Evolutionary conservation across 163 green algal species (phyloP).

Genomic region (Trebouxiophyceae sp.): DNA sequence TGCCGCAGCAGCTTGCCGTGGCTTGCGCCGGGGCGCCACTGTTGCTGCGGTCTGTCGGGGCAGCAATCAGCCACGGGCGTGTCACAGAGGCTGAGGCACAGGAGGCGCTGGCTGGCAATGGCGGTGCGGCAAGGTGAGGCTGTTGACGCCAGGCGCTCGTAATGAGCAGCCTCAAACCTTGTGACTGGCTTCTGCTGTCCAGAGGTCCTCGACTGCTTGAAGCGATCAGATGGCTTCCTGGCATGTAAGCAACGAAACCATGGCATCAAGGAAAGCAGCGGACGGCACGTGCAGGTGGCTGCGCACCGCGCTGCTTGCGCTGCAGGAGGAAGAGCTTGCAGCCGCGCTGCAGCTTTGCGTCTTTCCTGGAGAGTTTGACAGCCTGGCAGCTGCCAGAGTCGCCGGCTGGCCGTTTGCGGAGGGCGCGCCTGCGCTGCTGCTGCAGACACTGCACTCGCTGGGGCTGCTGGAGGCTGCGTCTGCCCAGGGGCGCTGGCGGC

Average conservation of each 20-base stretch:
- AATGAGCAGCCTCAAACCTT: too few species aligned
- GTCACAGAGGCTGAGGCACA: too few species aligned
- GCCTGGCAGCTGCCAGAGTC: constrained; percentile 7
- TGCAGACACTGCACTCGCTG: constrained; percentile 9
- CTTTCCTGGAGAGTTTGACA: constrained; percentile 12
- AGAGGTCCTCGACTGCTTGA: background rate
- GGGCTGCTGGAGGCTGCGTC: constrained; percentile 12
- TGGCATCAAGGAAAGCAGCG: background rate
- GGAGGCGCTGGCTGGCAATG: too few species aligned
- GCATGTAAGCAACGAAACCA: background rate
- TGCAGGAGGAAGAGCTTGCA: constrained; percentile 11
- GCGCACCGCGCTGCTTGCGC: constrained; percentile 3
- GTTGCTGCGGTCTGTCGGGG: too few species aligned
- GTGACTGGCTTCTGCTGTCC: too few species aligned
- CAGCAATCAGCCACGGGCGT: too few species aligned
- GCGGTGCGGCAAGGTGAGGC: too few species aligned
- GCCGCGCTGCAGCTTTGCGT: constrained; percentile 5
- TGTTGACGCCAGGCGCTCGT: too few species aligned
- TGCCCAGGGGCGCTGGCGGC: constrained; percentile 4
- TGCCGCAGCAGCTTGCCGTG: too few species aligned
- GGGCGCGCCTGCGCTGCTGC: background rate
- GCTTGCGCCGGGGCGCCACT: too few species aligned
- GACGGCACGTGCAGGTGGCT: constrained; percentile 8
- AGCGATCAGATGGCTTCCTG: background rate
- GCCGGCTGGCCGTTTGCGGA: constrained; percentile 2